These are phyloP conservation scores for Thuja plicata DNA, from an alignment of 83 land plant genomes.

Conservation along the genomic window DNA sequence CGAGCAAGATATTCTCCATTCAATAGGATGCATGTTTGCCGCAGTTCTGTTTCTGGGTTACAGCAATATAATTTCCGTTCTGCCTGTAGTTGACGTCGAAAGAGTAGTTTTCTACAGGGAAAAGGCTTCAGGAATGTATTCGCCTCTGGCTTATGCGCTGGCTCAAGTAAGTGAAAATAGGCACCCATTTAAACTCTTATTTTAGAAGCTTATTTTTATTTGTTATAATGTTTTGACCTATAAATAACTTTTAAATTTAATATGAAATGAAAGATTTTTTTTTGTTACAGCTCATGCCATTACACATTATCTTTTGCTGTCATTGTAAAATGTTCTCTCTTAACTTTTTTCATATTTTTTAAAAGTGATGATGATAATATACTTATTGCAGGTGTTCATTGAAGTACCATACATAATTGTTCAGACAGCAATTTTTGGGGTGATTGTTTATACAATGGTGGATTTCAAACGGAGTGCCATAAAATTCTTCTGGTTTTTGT, in stretches of 20 bases:
- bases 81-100: constrained; percentile 20
- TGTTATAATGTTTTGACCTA: no score
- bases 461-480: constrained; percentile 51
- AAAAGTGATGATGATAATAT: neutral
- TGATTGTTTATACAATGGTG: constrained; percentile 53
- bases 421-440: constrained; percentile 50
- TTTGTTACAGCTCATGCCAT: no score
- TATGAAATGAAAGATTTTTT: no score
- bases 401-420: constrained; percentile 69
- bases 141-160: neutral
- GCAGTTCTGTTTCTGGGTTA: constrained; percentile 36
- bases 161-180: neutral
- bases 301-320: no score
- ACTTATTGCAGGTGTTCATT: constrained; percentile 39
- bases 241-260: no score
- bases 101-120: constrained; percentile 7
- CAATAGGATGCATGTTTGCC: constrained; percentile 38
- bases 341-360: no score
- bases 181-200: neutral
- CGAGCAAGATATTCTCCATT: neutral
- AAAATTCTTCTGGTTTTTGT: constrained; percentile 68
- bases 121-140: neutral
- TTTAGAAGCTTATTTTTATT: no score
- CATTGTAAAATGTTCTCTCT: no score
- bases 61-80: constrained; percentile 33